Evolutionary conservation across 2,329 filamentous ascomycete species (phyloP).

Genomic region (Bimuria novae-zelandiae): DNA sequence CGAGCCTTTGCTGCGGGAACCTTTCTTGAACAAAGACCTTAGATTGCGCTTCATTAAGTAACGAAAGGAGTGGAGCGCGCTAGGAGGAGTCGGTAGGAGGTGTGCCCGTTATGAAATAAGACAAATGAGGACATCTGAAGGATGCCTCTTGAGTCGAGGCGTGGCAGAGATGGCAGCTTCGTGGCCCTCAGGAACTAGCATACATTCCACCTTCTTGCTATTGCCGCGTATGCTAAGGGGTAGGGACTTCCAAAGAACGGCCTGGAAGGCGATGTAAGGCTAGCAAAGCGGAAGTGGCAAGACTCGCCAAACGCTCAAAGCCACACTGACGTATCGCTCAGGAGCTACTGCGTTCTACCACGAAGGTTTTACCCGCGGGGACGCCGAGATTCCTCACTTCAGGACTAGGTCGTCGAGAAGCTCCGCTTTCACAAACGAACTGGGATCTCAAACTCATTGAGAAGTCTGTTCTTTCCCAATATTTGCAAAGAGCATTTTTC

Average conservation of each 20-base stretch:
- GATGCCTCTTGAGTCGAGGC: neutral
- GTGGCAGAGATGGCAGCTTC: neutral
- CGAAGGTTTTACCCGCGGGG: neutral
- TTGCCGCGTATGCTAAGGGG: neutral
- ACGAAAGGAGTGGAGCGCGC: neutral
- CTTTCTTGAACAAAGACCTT: conserved; percentile 6
- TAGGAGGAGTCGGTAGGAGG: neutral
- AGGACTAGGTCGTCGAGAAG: neutral
- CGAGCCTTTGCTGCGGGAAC: neutral
- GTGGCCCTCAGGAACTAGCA: neutral
- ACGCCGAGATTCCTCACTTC: neutral
- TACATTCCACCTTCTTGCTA: neutral
- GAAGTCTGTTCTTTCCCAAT: neutral
- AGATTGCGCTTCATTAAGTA: conserved; percentile 6
- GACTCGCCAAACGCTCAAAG: neutral
- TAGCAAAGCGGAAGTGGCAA: neutral
- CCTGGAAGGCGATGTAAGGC: neutral
- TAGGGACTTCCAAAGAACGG: neutral
- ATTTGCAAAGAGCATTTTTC: neutral
- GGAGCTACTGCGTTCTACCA: neutral
- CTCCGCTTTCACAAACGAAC: neutral
- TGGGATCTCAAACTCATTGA: neutral
- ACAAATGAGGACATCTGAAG: neutral
- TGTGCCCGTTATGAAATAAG: neutral
- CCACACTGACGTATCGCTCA: conserved; percentile 5